A percentile compares a stretch with the other conserved stretches of the same genome.
Evolutionary conservation across 148 eudicot genomes (phyloP).

Genomic region (Gaultheria prostrata): DNA sequence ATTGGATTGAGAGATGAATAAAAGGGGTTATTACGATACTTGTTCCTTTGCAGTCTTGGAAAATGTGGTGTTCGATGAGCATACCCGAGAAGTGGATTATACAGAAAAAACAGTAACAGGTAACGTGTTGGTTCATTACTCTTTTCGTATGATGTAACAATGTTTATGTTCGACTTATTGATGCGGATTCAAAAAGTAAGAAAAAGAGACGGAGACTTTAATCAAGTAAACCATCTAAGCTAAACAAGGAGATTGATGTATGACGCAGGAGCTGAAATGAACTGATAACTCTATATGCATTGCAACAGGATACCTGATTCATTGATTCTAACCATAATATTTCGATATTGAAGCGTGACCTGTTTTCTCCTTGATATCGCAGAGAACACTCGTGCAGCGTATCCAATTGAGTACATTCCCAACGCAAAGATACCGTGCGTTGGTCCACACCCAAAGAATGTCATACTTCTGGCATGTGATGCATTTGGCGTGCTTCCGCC

Average conservation of each 20-base stretch:
- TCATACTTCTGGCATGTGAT: slow-evolving; percentile 76
- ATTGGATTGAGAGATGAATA: not conserved
- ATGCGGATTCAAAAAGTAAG: not conserved
- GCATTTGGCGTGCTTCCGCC: slow-evolving; percentile 88
- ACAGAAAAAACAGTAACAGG: slow-evolving; percentile 88
- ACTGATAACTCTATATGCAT: not conserved
- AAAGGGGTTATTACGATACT: not conserved
- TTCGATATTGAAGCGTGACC: not conserved
- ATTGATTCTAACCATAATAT: not conserved
- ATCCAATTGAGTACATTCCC: slow-evolving; percentile 78
- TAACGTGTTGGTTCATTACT: slow-evolving; percentile 20
- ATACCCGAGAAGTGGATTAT: slow-evolving; percentile 81
- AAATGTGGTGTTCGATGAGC: slow-evolving; percentile 93
- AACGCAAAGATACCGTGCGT: slow-evolving; percentile 77
- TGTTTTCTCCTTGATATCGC: slow-evolving; percentile 13
- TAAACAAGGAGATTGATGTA: not conserved
- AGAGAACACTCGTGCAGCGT: slow-evolving; percentile 86
- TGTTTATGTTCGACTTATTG: not conserved
- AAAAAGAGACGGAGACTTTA: not conserved
- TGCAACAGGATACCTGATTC: not conserved
- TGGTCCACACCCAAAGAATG: slow-evolving; percentile 78
- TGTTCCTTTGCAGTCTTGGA: slow-evolving; percentile 58
- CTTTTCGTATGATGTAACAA: not conserved
- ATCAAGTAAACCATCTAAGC: not conserved
- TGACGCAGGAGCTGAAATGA: not conserved